Conservation (phyloP, 371 early-diverging fungal species). For the Mucor velutinosus region DNA sequence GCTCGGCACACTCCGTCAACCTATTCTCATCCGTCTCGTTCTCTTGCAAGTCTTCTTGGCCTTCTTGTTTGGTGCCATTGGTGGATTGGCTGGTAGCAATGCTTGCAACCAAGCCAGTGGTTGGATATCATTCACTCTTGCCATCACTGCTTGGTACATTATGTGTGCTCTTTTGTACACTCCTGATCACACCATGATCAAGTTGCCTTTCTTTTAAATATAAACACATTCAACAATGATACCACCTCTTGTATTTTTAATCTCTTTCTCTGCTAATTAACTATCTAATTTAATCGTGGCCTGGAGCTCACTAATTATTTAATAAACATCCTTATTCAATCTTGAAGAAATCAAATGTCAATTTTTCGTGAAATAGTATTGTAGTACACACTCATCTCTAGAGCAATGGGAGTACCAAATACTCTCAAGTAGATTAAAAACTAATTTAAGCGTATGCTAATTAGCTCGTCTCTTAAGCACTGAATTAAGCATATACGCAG, state of each 20-base stretch:
- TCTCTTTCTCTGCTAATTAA: not conserved
- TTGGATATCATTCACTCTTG: constrained; percentile 40
- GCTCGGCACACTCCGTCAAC: constrained; percentile 41
- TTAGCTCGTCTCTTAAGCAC: too few relatives aligned
- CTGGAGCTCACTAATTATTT: not conserved
- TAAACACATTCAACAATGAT: not conserved
- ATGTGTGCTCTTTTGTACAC: constrained; percentile 36
- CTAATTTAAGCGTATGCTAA: too few relatives aligned
- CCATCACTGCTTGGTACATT: constrained; percentile 41
- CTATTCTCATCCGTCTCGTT: constrained; percentile 32
- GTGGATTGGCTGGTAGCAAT: constrained; percentile 23
- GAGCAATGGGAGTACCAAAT: too few relatives aligned
- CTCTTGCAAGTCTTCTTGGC: constrained; percentile 42
- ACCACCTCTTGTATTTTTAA: constrained; percentile 1
- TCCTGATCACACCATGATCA: constrained; percentile 35
- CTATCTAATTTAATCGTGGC: not conserved
- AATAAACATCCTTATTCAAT: not conserved
- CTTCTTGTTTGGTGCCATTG: constrained; percentile 39
- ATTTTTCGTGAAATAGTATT: too few relatives aligned
- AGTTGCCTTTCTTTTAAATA: constrained; percentile 37
- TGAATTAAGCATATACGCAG: too few relatives aligned
- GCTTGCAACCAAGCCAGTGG: constrained; percentile 30
- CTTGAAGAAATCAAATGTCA: not conserved
- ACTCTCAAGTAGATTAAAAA: too few relatives aligned
- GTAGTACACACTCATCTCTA: too few relatives aligned